Percentiles rank a stretch among this genome's conserved stretches.
Evolutionary conservation across 176 grass and related monocot genomes (phyloP).

Genomic region (Lolium rigidum): DNA sequence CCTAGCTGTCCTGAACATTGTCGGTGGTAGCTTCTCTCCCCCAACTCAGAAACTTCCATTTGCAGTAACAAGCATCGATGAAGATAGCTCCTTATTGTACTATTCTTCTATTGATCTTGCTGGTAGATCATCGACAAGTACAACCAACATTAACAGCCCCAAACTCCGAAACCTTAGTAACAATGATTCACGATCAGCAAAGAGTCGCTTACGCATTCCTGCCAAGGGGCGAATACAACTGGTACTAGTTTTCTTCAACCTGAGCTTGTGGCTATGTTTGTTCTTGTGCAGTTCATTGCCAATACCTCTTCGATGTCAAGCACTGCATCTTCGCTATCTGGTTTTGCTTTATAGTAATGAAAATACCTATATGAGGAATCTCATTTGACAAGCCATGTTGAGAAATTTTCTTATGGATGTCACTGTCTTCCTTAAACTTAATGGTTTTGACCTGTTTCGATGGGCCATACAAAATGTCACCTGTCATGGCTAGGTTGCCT

Average conservation of each 20-base stretch:
- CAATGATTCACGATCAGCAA: conserved; percentile 79
- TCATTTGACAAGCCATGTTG: conserved; percentile 14
- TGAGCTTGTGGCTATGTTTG: conserved; percentile 16
- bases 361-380: background rate
- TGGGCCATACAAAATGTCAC: background rate
- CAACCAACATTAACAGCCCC: conserved; percentile 57
- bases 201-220: conserved; percentile 90
- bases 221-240: conserved; percentile 88
- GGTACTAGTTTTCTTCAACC: conserved; percentile 62
- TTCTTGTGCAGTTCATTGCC: background rate
- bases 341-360: conserved; percentile 22
- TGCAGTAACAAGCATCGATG: conserved; percentile 82
- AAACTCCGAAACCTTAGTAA: conserved; percentile 68
- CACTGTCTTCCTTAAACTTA: conserved; percentile 12
- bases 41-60: conserved; percentile 87
- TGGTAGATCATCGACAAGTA: conserved; percentile 54
- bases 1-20: conserved; percentile 80
- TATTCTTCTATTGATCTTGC: conserved; percentile 93
- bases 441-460: background rate
- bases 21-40: conserved; percentile 83
- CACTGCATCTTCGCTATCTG: background rate
- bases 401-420: background rate
- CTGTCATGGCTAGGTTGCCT: background rate
- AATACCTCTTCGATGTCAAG: conserved; percentile 19
- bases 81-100: conserved; percentile 89